Base-by-base conservation (phyloP, 805 yeast species). In the Wickerhamomyces tratensis region DNA sequence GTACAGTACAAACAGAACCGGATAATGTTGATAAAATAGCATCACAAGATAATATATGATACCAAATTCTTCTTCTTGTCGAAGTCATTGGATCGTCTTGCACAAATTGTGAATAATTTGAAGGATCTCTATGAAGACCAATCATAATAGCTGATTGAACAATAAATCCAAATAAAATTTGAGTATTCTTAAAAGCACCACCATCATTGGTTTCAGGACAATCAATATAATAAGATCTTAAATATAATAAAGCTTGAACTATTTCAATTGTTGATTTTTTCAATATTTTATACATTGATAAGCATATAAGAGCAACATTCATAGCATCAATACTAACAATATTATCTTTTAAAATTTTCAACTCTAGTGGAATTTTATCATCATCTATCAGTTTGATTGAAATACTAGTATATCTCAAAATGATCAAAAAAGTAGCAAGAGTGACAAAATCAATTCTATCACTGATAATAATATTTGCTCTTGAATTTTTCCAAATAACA, bases 181-280 rank as follows among this genome's bases (percentile, higher is more conserved):
- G 71, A 0, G 66, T 51, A 36, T 66, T 71, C 11, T 62, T 54
- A 8, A 64, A 60, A 15, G 66, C 68, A 1, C 62, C 54, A 12
- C 70, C 73, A 46, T 68, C 72, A 15, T 71, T 70, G 45, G 64
- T 68, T 46, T 70, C 75, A 0, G 79, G 79, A 0, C 74, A 60
- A 46, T 60, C 60, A 41, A 50, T 61, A 45, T 51, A 64, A 45
- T 72, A 72, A 6, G 62, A 46, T 44, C 69, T 58, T 13, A 67
- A 50, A 38, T 58, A 63, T 33, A 71, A 41, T 12, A 71, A 58
- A 20, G 65, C 63, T 51, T 73, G 79, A 31, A 75, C 42, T 5
- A 68, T 55, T 0, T 64, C 53, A 33, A 73, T 43, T 27, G 67
- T 64, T 4, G 67, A 50, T 36, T 56, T 51, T 26, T 67, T 50